Conservation (phyloP, 805 yeast species). For the Lipomyces yamadae region DNA sequence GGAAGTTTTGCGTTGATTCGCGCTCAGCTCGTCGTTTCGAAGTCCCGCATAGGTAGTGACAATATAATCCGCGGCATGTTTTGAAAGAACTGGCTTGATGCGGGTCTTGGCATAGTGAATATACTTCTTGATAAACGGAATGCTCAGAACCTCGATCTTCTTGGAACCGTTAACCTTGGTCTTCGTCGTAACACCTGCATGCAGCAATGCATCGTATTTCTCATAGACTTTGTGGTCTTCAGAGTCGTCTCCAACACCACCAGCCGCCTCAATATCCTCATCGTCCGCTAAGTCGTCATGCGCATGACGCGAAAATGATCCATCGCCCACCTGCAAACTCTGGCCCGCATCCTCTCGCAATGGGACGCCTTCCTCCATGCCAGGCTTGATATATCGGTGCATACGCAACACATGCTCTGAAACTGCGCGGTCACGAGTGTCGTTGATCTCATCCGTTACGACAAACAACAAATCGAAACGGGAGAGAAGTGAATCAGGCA, state of each 20-base stretch:
- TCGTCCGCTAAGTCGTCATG: slow-evolving; percentile 56
- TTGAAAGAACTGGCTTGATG: slow-evolving; percentile 76
- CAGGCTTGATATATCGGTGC: slow-evolving; percentile 87
- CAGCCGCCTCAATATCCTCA: slow-evolving; percentile 52
- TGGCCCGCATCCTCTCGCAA: slow-evolving; percentile 71
- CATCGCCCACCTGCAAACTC: slow-evolving; percentile 79
- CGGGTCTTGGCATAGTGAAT: slow-evolving; percentile 92
- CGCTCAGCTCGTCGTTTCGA: slow-evolving; percentile 68
- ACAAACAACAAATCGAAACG: slow-evolving; percentile 96
- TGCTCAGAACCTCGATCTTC: slow-evolving; percentile 63
- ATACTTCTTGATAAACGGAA: slow-evolving; percentile 88
- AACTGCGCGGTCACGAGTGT: slow-evolving; percentile 78
- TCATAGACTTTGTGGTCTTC: slow-evolving; percentile 63
- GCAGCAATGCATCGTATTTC: slow-evolving; percentile 78
- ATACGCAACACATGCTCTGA: slow-evolving; percentile 94
- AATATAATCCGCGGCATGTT: slow-evolving; percentile 77
- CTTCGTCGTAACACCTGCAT: slow-evolving; percentile 68
- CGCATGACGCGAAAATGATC: slow-evolving; percentile 54
- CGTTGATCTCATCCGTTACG: slow-evolving; percentile 93
- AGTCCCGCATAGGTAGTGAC: slow-evolving; percentile 78
- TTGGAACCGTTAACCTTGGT: slow-evolving; percentile 44
- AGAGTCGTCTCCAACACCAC: slow-evolving; percentile 53
- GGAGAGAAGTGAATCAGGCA: slow-evolving; percentile 93
- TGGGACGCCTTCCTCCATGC: slow-evolving; percentile 91
- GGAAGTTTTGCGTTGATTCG: slow-evolving; percentile 64